These are phyloP conservation scores for Penicillium samsonianum DNA, from an alignment of 495 filamentous ascomycete species.

Conservation along the genomic window DNA sequence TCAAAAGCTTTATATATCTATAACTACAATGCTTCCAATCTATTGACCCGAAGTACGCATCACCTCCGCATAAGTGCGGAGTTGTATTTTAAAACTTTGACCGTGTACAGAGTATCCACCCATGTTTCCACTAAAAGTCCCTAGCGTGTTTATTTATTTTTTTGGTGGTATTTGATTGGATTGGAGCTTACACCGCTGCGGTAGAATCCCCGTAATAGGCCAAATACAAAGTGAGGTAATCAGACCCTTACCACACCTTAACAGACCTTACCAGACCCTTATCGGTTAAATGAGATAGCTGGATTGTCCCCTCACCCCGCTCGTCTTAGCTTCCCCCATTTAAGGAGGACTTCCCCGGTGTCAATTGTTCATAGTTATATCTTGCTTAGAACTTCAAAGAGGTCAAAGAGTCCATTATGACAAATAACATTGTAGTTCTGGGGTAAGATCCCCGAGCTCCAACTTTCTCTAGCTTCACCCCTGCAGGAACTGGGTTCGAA, in stretches of 20 bases:
- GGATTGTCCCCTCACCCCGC: conserved; percentile 10
- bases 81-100: conserved; percentile 17
- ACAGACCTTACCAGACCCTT: conserved; percentile 1
- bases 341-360: background rate
- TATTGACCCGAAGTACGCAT: background rate
- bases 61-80: conserved; percentile 22
- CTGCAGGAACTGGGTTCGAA: background rate
- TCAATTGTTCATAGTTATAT: background rate
- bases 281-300: conserved; percentile 4
- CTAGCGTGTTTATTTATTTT: conserved; percentile 17
- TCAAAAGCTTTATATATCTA: background rate
- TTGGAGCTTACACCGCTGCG: conserved; percentile 19
- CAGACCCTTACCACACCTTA: conserved; percentile 1
- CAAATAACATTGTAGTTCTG: conserved; percentile 62
- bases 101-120: conserved; percentile 9
- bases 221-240: background rate
- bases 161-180: conserved; percentile 12
- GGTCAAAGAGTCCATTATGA: conserved; percentile 28
- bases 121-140: conserved; percentile 24
- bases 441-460: conserved; percentile 49
- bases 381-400: no score
- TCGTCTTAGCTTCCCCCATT: background rate
- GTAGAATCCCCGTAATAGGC: background rate
- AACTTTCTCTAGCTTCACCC: background rate
- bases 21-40: background rate